Percentiles rank a stretch among this genome's conserved stretches.
phyloP scores from a whole-genome alignment of 352 stramenopile species.

The Pythium chondricola region DNA sequence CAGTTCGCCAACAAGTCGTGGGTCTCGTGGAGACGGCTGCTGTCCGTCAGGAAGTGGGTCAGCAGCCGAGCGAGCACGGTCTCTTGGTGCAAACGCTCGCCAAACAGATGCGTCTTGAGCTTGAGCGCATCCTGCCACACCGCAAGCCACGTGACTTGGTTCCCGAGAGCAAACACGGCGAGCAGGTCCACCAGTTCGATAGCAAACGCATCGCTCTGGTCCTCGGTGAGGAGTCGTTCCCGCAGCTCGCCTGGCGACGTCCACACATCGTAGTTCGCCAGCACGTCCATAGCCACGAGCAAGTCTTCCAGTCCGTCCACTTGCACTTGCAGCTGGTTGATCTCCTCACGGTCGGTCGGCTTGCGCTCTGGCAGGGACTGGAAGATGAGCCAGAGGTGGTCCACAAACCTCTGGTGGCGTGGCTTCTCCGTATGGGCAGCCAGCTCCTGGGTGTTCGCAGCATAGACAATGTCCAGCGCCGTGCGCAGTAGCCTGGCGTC shows the following conservation, averaged over 20 bases:
- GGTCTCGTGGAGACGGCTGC: slow-evolving; percentile 1
- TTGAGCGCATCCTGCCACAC: slow-evolving; percentile 59
- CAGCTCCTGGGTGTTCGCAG: slow-evolving; percentile 5
- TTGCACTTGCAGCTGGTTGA: slow-evolving; percentile 56
- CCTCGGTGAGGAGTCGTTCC: slow-evolving; percentile 4
- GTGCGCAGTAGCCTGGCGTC: slow-evolving; percentile 45
- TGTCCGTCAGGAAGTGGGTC: slow-evolving; percentile 1
- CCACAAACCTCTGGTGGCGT: slow-evolving; percentile 28
- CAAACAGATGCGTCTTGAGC: slow-evolving; percentile 68
- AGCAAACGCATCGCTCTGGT: slow-evolving; percentile 10
- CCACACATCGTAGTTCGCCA: slow-evolving; percentile 48
- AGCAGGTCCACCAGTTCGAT: slow-evolving; percentile 41
- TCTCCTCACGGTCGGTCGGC: slow-evolving; percentile 37
- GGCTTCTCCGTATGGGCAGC: background rate
- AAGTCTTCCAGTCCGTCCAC: slow-evolving; percentile 73
- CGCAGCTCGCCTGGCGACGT: slow-evolving; percentile 25
- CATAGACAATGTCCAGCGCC: slow-evolving; percentile 47
- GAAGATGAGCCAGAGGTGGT: slow-evolving; percentile 66
- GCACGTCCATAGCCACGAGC: slow-evolving; percentile 60
- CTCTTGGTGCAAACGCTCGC: slow-evolving; percentile 46
- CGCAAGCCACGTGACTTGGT: slow-evolving; percentile 33
- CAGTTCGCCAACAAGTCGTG: slow-evolving; percentile 49
- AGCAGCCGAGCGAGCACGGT: slow-evolving; percentile 49
- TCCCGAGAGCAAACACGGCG: slow-evolving; percentile 32
- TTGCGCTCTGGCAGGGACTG: slow-evolving; percentile 69